Evolutionary conservation across 257 asterid species (phyloP).

Genomic region (Przewalskia tangutica): DNA sequence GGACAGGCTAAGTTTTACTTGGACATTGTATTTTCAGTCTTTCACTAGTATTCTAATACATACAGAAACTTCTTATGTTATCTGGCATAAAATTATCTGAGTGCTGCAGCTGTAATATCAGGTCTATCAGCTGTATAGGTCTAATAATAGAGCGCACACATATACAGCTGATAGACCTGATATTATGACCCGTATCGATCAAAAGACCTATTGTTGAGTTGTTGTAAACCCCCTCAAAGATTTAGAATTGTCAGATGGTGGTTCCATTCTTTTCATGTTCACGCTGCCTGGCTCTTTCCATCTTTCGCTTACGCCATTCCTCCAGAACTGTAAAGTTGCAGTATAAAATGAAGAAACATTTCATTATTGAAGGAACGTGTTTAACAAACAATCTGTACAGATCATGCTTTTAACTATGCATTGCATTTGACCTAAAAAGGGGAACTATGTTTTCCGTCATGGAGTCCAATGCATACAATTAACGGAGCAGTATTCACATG

Average conservation of each 20-base stretch:
- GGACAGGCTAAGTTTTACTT: too few relatives aligned
- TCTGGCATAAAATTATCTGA: background rate
- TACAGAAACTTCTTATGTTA: background rate
- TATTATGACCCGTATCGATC: background rate
- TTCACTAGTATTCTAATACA: background rate
- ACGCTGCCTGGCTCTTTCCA: slow-evolving; percentile 81
- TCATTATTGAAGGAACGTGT: background rate
- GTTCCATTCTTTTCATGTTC: slow-evolving; percentile 46
- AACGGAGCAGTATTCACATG: background rate
- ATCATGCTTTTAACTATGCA: background rate
- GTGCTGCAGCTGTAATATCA: too few relatives aligned
- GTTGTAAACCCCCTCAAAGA: background rate
- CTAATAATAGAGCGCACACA: background rate
- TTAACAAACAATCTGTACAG: background rate
- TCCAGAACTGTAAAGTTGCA: slow-evolving; percentile 44
- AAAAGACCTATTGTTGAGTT: background rate
- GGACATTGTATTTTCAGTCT: too few relatives aligned
- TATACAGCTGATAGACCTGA: background rate
- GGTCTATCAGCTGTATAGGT: too few relatives aligned
- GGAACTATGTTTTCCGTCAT: background rate
- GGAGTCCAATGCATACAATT: background rate
- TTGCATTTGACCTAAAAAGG: too few relatives aligned
- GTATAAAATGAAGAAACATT: background rate
- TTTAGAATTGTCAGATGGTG: background rate
- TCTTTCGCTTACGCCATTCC: slow-evolving; percentile 92